Percentiles rank a stretch among this genome's conserved stretches.
Conservation (phyloP, 75 land plant species). For the Selaginella moellendorffii region DNA sequence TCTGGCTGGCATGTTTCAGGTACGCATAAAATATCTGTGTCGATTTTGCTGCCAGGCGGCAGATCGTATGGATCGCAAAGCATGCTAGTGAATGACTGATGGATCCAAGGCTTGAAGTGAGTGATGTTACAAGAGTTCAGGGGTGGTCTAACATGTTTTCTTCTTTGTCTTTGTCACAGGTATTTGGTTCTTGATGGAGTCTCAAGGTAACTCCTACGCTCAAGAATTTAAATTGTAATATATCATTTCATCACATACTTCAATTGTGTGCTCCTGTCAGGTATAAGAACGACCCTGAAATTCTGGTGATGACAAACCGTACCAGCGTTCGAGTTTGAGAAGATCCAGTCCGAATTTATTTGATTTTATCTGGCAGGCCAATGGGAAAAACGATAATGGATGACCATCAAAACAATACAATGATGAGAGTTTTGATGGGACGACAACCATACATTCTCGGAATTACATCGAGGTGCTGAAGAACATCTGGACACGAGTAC, state of each 20-base stretch:
- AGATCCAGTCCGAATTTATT: slow-evolving; percentile 26
- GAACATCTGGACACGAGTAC: slow-evolving; percentile 81
- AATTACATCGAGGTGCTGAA: slow-evolving; percentile 94
- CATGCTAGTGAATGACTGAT: slow-evolving; percentile 96
- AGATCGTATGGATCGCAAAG: slow-evolving; percentile 96
- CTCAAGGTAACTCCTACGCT: slow-evolving; percentile 94
- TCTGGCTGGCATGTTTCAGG: slow-evolving; percentile 94
- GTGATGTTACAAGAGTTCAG: neutral
- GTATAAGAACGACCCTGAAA: slow-evolving; percentile 96
- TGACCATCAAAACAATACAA: no score
- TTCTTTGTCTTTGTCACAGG: slow-evolving; percentile 37
- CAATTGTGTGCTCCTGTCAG: no score
- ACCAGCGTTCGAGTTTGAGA: slow-evolving; percentile 89
- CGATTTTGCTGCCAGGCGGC: slow-evolving; percentile 74
- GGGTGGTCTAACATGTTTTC: neutral
- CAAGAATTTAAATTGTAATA: slow-evolving; percentile 97
- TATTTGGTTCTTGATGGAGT: slow-evolving; percentile 94
- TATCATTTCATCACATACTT: neutral
- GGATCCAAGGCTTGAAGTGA: slow-evolving; percentile 94
- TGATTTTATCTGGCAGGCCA: slow-evolving; percentile 39
- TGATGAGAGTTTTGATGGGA: no score
- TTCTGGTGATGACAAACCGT: slow-evolving; percentile 91
- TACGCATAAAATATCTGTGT: no score
- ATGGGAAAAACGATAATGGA: slow-evolving; percentile 94
- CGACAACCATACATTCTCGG: slow-evolving; percentile 83